phyloP scores from a whole-genome alignment of 1,284 basidiomycete species.

The Stygiomarasmius scandens region DNA sequence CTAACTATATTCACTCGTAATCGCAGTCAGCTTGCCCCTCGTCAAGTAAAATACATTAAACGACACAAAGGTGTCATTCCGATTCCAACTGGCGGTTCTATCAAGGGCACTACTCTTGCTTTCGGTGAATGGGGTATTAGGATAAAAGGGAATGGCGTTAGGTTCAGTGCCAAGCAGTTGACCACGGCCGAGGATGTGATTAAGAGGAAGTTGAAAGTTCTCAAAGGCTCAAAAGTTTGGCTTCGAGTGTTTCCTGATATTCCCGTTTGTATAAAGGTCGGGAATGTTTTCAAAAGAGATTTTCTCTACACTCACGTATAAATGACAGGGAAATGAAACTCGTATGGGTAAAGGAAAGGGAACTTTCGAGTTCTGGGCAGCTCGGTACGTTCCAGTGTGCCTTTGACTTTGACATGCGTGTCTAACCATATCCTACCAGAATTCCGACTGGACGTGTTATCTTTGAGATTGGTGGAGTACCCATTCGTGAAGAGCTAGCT shows the following conservation, averaged over 20 bases:
- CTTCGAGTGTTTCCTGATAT: constrained; percentile 95
- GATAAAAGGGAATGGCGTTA: constrained; percentile 79
- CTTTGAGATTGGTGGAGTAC: constrained; percentile 91
- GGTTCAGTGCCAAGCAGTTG: constrained; percentile 92
- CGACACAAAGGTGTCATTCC: constrained; percentile 88
- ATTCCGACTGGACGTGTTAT: constrained; percentile 92
- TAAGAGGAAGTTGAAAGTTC: constrained; percentile 86
- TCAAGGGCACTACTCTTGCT: constrained; percentile 90
- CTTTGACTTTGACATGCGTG: constrained; percentile 1
- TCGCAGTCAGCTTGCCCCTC: constrained; percentile 75
- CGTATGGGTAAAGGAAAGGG: constrained; percentile 99
- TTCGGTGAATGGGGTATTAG: constrained; percentile 93
- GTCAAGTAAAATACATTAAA: constrained; percentile 80
- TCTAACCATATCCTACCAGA: constrained; percentile 41
- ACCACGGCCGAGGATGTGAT: constrained; percentile 87
- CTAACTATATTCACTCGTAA: constrained; percentile 41
- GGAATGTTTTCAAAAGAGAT: constrained; percentile 17
- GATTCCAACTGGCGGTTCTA: constrained; percentile 86
- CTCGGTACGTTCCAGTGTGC: constrained; percentile 58
- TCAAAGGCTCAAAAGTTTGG: constrained; percentile 90
- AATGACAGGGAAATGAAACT: constrained; percentile 89
- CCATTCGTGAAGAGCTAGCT: constrained; percentile 91
- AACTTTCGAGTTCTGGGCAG: constrained; percentile 96
- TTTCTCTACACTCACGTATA: not conserved
- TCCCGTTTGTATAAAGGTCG: constrained; percentile 94